phyloP scores from a whole-genome alignment of 2,329 filamentous ascomycete genomes.

The Penicillium vulpinum region DNA sequence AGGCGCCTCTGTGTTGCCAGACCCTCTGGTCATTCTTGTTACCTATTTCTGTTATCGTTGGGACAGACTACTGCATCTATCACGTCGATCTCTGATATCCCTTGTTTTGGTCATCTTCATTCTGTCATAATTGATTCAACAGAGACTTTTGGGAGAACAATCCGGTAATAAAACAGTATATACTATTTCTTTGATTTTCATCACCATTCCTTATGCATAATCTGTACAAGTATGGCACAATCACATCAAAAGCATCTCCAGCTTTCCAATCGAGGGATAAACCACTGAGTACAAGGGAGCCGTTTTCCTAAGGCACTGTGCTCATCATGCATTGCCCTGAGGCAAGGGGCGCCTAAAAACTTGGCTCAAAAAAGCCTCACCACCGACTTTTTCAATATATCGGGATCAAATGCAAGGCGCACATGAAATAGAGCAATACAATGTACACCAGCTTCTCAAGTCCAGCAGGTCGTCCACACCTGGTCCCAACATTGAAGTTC shows the following conservation, averaged over 20 bases:
- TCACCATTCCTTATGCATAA: not conserved
- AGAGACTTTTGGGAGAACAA: not conserved
- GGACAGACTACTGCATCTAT: slow-evolving; percentile 12
- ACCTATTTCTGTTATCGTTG: not conserved
- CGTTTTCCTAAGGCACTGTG: not conserved
- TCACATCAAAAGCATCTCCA: not conserved
- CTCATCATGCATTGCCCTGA: not conserved
- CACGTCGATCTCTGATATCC: slow-evolving; percentile 15
- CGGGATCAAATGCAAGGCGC: not conserved
- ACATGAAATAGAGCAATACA: not conserved
- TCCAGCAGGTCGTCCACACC: not conserved
- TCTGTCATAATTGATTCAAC: not conserved
- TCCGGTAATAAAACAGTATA: slow-evolving; percentile 1
- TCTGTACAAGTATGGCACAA: not conserved
- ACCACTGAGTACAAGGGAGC: not conserved
- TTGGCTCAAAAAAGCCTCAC: not conserved
- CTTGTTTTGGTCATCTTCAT: not conserved
- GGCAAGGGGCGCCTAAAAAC: slow-evolving; percentile 3
- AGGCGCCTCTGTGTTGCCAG: slow-evolving; percentile 19
- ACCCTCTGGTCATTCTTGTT: not conserved
- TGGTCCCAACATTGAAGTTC: not conserved
- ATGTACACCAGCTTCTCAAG: not conserved
- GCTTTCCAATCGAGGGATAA: not conserved
- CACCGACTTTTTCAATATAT: not conserved
- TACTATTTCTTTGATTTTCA: not conserved